A percentile compares a stretch with the other conserved stretches of the same genome.
phyloP scores from a whole-genome alignment of 2,329 filamentous ascomycete genomes.

The Xylaria sp. region DNA sequence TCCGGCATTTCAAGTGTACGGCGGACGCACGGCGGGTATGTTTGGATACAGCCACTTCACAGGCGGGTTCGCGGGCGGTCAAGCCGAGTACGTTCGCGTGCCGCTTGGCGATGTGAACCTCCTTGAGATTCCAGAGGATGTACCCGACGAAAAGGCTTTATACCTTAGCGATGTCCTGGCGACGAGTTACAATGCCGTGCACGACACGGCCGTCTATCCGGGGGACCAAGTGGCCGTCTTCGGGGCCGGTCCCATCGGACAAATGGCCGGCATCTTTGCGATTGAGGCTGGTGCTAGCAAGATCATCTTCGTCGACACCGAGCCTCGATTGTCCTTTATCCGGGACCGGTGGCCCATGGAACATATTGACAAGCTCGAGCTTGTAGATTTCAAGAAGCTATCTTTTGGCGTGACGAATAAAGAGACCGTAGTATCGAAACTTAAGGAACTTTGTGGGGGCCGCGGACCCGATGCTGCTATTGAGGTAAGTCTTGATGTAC shows the following conservation, averaged over 20 bases:
- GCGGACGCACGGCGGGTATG: constrained; percentile 77
- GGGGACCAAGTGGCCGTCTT: constrained; percentile 84
- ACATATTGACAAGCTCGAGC: constrained; percentile 66
- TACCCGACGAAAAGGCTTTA: constrained; percentile 86
- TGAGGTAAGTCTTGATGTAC: constrained; percentile 49
- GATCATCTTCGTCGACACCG: constrained; percentile 83
- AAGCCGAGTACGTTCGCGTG: constrained; percentile 87
- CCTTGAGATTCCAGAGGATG: constrained; percentile 78
- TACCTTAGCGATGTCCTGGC: constrained; percentile 83
- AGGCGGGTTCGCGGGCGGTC: constrained; percentile 86
- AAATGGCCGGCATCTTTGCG: constrained; percentile 83
- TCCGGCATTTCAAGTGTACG: constrained; percentile 67
- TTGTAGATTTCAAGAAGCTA: constrained; percentile 73
- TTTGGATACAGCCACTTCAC: constrained; percentile 83
- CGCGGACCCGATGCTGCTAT: constrained; percentile 76
- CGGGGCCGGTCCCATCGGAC: constrained; percentile 86
- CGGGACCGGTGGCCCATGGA: constrained; percentile 66
- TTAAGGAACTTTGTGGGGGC: constrained; percentile 78
- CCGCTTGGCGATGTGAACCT: constrained; percentile 84
- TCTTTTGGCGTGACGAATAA: constrained; percentile 66
- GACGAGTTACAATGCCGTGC: constrained; percentile 84
- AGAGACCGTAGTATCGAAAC: constrained; percentile 72
- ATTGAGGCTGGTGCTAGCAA: constrained; percentile 77
- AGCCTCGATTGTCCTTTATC: constrained; percentile 74
- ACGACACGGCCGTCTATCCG: constrained; percentile 83